Conservation (phyloP, 306 rosid genomes). For the Trifolium repens region DNA sequence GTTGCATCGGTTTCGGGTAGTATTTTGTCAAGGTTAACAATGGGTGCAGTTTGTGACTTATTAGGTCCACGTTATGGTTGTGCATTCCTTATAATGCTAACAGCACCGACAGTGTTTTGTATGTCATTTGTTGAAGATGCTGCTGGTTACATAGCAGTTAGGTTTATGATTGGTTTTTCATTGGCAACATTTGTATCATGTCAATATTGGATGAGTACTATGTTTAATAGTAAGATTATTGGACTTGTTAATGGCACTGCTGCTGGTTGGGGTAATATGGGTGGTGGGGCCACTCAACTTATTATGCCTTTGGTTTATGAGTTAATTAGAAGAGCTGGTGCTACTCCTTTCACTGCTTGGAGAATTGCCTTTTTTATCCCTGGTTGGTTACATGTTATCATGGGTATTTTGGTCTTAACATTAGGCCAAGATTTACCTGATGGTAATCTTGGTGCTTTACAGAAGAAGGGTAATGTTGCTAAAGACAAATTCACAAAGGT, state of each 20-base stretch:
- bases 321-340: conserved; percentile 52
- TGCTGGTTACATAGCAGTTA: conserved; percentile 62
- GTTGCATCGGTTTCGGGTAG: conserved; percentile 88
- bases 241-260: conserved; percentile 90
- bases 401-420: conserved; percentile 74
- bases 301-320: conserved; percentile 83
- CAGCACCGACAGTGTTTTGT: conserved; percentile 77
- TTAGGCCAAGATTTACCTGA: conserved; percentile 90
- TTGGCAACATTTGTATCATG: conserved; percentile 92
- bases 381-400: conserved; percentile 65
- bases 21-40: conserved; percentile 77
- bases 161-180: conserved; percentile 91
- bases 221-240: conserved; percentile 80
- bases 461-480: conserved; percentile 73
- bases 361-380: conserved; percentile 88
- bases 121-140: conserved; percentile 77
- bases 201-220: conserved; percentile 97
- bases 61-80: conserved; percentile 86
- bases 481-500: conserved; percentile 81
- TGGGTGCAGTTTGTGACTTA: conserved; percentile 86
- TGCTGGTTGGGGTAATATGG: conserved; percentile 98
- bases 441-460: conserved; percentile 78
- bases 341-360: conserved; percentile 83
- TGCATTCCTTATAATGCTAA: conserved; percentile 70
- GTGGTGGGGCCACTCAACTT: conserved; percentile 93